phyloP scores from a whole-genome alignment of 2,329 filamentous ascomycete species.

The Fusarium sp. region DNA sequence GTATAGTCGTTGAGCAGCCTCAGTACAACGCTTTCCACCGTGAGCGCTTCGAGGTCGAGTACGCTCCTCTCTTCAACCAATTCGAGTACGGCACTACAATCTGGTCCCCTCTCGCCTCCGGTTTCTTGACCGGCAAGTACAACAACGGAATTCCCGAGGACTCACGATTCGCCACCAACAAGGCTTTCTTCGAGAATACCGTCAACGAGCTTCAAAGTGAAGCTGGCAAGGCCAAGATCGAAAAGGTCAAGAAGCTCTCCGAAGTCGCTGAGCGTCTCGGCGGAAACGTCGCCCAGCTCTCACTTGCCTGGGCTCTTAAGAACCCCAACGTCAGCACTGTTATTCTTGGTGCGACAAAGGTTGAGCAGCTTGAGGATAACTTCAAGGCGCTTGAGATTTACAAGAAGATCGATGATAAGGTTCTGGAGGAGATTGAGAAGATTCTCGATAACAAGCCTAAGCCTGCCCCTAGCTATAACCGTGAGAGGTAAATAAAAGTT shows the following conservation, averaged over 20 bases:
- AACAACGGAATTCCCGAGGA: conserved; percentile 65
- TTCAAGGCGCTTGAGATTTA: conserved; percentile 34
- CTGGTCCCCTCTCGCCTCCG: conserved; percentile 65
- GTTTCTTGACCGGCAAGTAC: conserved; percentile 73
- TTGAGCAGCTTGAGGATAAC: conserved; percentile 40
- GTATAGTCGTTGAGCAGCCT: conserved; percentile 69
- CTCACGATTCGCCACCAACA: conserved; percentile 60
- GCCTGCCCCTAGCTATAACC: conserved; percentile 18
- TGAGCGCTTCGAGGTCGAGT: conserved; percentile 70
- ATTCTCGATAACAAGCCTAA: conserved; percentile 38
- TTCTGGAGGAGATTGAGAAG: conserved; percentile 38
- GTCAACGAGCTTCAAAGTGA: conserved; percentile 21
- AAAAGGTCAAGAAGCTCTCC: conserved; percentile 40
- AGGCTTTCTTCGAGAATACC: conserved; percentile 30
- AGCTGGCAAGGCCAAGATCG: conserved; percentile 40
- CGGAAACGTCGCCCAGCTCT: conserved; percentile 37
- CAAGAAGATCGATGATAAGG: conserved; percentile 33
- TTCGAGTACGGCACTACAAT: conserved; percentile 68
- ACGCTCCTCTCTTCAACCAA: conserved; percentile 66
- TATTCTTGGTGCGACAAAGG: conserved; percentile 42
- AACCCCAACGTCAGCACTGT: conserved; percentile 45
- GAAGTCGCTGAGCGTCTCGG: conserved; percentile 38
- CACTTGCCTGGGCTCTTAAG: conserved; percentile 40
- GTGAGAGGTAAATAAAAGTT: conserved; percentile 26
- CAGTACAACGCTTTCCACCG: conserved; percentile 71